Conservation (phyloP, 2,329 filamentous ascomycete species). For the Colletotrichum lentis region DNA sequence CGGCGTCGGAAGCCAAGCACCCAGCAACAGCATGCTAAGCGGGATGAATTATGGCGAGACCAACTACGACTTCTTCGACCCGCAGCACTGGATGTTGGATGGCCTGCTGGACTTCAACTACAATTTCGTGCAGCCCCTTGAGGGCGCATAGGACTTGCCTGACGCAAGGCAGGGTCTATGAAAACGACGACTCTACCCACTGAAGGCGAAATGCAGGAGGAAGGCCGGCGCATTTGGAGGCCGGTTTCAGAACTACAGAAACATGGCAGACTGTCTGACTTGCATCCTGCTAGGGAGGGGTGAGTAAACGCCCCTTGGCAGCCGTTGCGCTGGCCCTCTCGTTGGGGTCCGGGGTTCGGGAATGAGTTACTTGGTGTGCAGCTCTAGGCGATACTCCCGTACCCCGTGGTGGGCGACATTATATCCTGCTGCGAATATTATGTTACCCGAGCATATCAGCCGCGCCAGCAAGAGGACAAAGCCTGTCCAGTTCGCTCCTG, state of each 20-base stretch:
- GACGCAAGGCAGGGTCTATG: background rate
- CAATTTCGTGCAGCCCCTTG: constrained; percentile 63
- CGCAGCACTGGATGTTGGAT: constrained; percentile 92
- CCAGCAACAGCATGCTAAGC: constrained; percentile 57
- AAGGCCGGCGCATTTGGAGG: constrained; percentile 12
- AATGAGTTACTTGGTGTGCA: constrained; percentile 35
- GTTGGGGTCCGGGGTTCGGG: constrained; percentile 34
- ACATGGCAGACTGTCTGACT: constrained; percentile 2
- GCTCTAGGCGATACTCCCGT: constrained; percentile 29
- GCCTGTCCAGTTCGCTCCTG: constrained; percentile 17
- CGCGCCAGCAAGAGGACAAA: constrained; percentile 5
- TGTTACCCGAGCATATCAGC: constrained; percentile 7
- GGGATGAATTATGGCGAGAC: constrained; percentile 69
- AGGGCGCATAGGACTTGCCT: constrained; percentile 55
- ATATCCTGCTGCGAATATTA: constrained; percentile 3
- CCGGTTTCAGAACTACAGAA: constrained; percentile 26
- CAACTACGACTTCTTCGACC: constrained; percentile 89
- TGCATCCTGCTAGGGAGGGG: constrained; percentile 26
- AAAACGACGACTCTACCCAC: background rate
- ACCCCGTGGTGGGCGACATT: constrained; percentile 26
- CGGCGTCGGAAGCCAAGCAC: constrained; percentile 38
- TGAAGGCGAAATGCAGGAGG: background rate
- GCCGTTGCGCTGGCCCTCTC: constrained; percentile 23
- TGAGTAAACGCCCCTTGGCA: constrained; percentile 36
- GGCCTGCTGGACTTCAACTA: constrained; percentile 83